These are phyloP conservation scores for Nephelium lappaceum DNA, from an alignment of 345 rosid species.

Conservation along the genomic window DNA sequence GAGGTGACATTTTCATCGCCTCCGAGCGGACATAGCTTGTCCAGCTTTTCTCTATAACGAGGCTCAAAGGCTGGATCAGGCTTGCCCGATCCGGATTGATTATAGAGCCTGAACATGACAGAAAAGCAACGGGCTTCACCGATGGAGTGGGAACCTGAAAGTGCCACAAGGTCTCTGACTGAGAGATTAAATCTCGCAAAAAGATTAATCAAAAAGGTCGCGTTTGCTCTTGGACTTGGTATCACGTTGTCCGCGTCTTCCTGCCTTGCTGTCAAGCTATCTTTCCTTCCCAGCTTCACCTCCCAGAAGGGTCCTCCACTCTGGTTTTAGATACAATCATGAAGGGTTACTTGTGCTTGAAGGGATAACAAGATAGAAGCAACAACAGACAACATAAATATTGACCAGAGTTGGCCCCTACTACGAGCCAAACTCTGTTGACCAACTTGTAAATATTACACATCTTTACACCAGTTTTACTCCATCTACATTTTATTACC, in stretches of 20 bases:
- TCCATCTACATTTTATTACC: background rate
- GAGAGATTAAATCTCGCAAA: conserved; percentile 69
- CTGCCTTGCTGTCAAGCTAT: conserved; percentile 83
- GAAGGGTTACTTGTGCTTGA: background rate
- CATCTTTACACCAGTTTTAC: background rate
- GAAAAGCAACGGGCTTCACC: conserved; percentile 94
- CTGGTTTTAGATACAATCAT: conserved; percentile 34
- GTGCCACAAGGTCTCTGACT: conserved; percentile 77
- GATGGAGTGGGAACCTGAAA: conserved; percentile 93
- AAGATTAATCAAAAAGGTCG: conserved; percentile 60
- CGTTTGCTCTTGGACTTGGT: conserved; percentile 93
- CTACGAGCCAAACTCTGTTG: background rate
- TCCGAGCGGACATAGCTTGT: conserved; percentile 66
- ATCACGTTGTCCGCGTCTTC: conserved; percentile 65
- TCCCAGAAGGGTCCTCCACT: conserved; percentile 90
- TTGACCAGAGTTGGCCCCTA: background rate
- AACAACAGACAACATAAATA: background rate
- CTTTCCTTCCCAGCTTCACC: conserved; percentile 80
- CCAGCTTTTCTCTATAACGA: conserved; percentile 47
- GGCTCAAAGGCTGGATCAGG: conserved; percentile 75
- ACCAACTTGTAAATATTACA: background rate
- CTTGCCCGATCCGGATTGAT: conserved; percentile 77
- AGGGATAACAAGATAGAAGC: background rate
- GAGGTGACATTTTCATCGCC: conserved; percentile 76
- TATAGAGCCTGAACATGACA: conserved; percentile 79